Evolutionary conservation across 2,329 filamentous ascomycete species (phyloP), one percentile per base, ranked within the genome.

Genomic region (Cordyceps militaris): DNA sequence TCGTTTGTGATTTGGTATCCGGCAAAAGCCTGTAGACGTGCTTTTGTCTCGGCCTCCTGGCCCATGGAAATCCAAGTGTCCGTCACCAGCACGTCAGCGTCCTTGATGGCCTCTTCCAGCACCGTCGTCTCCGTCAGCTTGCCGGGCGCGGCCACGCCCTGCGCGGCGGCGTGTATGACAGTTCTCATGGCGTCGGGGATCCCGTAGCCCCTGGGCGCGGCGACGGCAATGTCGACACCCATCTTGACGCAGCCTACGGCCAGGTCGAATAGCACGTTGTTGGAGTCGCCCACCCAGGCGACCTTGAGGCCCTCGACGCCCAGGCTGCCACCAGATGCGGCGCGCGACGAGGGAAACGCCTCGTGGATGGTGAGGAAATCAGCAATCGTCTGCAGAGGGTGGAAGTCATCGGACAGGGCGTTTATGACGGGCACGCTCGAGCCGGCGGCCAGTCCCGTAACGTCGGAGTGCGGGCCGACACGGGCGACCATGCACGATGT

Each of bases 61-160:
- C 94, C 94, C 94, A 99, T 99, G 1, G 91, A 96, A 32, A 99
- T 83, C 94, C 94, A 99, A 1, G 94, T 99, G 68, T 99, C 94
- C 1, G 94, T 99, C 23, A 97, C 91, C 59, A 99, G 78, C 55
- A 97, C 82, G 70, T 99, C 88, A 3, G 94, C 93, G 62, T 86
- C 77, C 75, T 89, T 89, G 68, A 97, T 85, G 5, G 82, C 94
- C 67, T 96, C 89, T 69, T 94, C 89, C 0, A 93, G 94, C 1
- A 88, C 76, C 23, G 80, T 87, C 0, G 90, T 95, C 73, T 96
- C 88, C 5, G 74, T 76, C 34, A 97, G 78, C 64, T 80, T 85
- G 16, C 89, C 89, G 1, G 86, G 79, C 0, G 75, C 78, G 16
- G 75, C 65, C 5, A 86, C 76, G 5, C 80, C 79, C 16, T 78